Conservation (phyloP, 1,284 basidiomycete species). For the Cryptococcus sp. region DNA sequence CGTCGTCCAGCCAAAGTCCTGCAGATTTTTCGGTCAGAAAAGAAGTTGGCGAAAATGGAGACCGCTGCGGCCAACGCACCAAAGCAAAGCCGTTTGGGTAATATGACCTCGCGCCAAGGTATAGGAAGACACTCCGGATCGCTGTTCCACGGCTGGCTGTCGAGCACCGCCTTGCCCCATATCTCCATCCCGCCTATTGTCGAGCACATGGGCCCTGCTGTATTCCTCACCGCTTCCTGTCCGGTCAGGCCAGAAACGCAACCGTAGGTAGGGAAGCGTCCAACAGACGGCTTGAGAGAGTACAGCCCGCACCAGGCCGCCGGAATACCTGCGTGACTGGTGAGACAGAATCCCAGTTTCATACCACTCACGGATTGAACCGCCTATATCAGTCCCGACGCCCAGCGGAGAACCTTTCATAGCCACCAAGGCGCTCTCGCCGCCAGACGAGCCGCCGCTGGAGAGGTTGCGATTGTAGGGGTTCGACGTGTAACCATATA, state of each 20-base stretch:
- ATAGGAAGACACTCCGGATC: conserved; percentile 16
- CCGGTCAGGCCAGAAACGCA: conserved; percentile 8
- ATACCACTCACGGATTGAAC: conserved; percentile 30
- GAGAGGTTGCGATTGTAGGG: conserved; percentile 41
- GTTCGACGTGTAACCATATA: conserved; percentile 23
- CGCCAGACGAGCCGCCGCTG: conserved; percentile 65
- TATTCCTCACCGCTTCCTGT: conserved; percentile 15
- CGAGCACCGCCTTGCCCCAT: conserved; percentile 12
- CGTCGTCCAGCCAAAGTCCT: conserved; percentile 60
- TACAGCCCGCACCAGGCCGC: conserved; percentile 19
- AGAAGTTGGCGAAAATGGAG: conserved; percentile 12
- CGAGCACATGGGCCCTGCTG: conserved; percentile 12
- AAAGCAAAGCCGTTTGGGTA: no score
- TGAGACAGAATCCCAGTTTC: conserved; percentile 60
- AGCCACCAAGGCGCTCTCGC: conserved; percentile 66
- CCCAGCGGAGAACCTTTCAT: conserved; percentile 62
- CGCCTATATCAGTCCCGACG: conserved; percentile 56
- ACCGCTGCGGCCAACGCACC: no score
- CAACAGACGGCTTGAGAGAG: conserved; percentile 17
- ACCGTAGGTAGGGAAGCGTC: conserved; percentile 13
- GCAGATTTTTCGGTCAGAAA: conserved; percentile 28
- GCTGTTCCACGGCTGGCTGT: conserved; percentile 15
- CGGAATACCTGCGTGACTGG: conserved; percentile 58
- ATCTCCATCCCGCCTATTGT: conserved; percentile 17
- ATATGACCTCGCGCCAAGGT: conserved; percentile 21